Percentiles rank a stretch among this genome's conserved stretches.
Evolutionary conservation across 768 basidiomycete species (phyloP).

Genomic region (Amanita brunnescens): DNA sequence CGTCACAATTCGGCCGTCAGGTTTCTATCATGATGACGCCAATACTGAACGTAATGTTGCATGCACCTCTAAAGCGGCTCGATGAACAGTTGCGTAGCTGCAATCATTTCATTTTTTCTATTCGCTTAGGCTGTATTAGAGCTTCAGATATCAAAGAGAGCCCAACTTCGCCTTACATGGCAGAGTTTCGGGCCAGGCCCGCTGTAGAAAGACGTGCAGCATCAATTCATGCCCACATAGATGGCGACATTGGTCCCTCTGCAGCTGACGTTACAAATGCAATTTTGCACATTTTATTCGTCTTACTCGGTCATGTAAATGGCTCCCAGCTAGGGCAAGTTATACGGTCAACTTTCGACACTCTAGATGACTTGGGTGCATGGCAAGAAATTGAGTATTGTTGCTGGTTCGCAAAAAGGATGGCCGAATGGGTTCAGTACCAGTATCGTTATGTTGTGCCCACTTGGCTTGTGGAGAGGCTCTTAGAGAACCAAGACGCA

Average conservation of each 20-base stretch:
- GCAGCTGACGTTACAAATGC: constrained; percentile 66
- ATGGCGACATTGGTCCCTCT: constrained; percentile 82
- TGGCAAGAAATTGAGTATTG: constrained; percentile 70
- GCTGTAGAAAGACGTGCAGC: constrained; percentile 75
- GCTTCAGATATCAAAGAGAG: constrained; percentile 56
- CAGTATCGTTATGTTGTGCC: constrained; percentile 91
- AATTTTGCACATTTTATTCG: constrained; percentile 60
- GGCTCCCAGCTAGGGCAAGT: constrained; percentile 64
- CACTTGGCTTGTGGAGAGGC: constrained; percentile 71
- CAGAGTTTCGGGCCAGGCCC: constrained; percentile 78
- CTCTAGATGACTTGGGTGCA: constrained; percentile 47
- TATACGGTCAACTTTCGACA: constrained; percentile 65
- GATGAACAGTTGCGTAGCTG: constrained; percentile 54
- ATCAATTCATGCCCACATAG: constrained; percentile 82
- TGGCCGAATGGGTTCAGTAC: constrained; percentile 84
- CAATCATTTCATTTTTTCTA: constrained; percentile 6
- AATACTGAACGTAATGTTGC: constrained; percentile 57
- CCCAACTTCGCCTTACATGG: constrained; percentile 69
- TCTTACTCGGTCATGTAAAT: constrained; percentile 68
- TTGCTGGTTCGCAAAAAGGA: constrained; percentile 71
- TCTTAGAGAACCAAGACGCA: constrained; percentile 54
- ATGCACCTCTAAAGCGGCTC: constrained; percentile 49
- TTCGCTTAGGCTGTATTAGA: constrained; percentile 26
- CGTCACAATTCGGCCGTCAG: constrained; percentile 64
- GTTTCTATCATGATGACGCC: constrained; percentile 63